phyloP scores from a whole-genome alignment of 345 rosid species.

The Reutealis trisperma region DNA sequence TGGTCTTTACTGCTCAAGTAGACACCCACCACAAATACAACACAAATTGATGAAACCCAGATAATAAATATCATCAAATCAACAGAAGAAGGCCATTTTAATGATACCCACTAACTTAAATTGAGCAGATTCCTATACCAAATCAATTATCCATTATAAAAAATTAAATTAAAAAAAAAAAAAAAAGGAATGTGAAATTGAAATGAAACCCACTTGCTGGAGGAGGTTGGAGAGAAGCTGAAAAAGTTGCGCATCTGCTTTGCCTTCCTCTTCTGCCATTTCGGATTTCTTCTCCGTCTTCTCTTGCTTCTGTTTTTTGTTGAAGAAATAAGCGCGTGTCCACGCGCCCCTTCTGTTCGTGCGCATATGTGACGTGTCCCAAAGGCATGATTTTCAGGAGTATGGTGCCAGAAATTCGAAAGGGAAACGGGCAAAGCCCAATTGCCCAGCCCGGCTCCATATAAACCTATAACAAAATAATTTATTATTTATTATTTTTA shows the following conservation, averaged over 20 bases:
- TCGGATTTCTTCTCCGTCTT: background rate
- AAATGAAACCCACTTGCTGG: constrained; percentile 47
- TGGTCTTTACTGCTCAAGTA: background rate
- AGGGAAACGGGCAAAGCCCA: no score
- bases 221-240: constrained; percentile 72
- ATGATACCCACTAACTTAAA: background rate
- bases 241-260: constrained; percentile 65
- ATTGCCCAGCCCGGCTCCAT: no score
- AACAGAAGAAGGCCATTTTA: background rate
- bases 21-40: background rate
- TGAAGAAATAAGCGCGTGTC: background rate
- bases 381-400: no score
- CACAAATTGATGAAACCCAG: background rate
- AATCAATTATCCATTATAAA: background rate
- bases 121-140: background rate
- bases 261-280: constrained; percentile 36
- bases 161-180: background rate
- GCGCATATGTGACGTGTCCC: no score
- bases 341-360: background rate
- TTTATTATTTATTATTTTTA: no score
- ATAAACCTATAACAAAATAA: no score
- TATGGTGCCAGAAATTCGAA: no score
- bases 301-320: background rate
- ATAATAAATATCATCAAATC: constrained; percentile 9
- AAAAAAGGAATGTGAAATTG: background rate